A percentile compares a stretch with the other conserved stretches of the same genome.
phyloP scores from a whole-genome alignment of 2,329 filamentous ascomycete species.

The Chaetoscypha palmicola region DNA sequence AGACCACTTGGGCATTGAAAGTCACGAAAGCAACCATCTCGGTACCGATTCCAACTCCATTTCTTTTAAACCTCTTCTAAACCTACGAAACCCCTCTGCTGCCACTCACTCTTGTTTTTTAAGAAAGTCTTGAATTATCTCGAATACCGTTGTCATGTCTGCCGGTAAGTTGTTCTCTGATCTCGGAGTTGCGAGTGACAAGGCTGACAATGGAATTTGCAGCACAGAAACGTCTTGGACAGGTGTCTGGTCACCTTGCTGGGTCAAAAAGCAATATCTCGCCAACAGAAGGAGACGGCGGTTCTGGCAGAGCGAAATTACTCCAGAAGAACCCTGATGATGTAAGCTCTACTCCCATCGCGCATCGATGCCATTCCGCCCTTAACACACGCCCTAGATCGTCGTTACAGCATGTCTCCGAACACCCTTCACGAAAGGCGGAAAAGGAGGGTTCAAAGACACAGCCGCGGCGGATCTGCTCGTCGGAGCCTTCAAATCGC shows the following conservation, averaged over 20 bases:
- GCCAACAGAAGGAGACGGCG: slow-evolving; percentile 17
- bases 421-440: slow-evolving; percentile 86
- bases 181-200: neutral
- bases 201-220: slow-evolving; percentile 17
- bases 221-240: slow-evolving; percentile 34
- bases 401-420: slow-evolving; percentile 91
- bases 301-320: slow-evolving; percentile 32
- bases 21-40: slow-evolving; percentile 6
- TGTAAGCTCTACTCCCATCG: slow-evolving; percentile 36
- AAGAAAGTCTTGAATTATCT: too few relatives aligned
- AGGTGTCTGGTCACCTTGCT: slow-evolving; percentile 55
- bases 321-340: slow-evolving; percentile 62
- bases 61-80: neutral
- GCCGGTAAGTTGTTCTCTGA: slow-evolving; percentile 11
- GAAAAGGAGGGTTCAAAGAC: slow-evolving; percentile 93
- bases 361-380: slow-evolving; percentile 24
- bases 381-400: slow-evolving; percentile 44
- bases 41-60: neutral
- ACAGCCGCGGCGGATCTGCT: slow-evolving; percentile 82
- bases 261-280: slow-evolving; percentile 32
- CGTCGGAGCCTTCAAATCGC: slow-evolving; percentile 70
- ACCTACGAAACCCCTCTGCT: neutral
- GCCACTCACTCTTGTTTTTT: too few relatives aligned
- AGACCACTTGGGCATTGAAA: neutral
- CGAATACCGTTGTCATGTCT: too few relatives aligned